These are phyloP conservation scores for Eucalyptus pumila DNA, from an alignment of 345 rosid genomes.

Conservation along the genomic window DNA sequence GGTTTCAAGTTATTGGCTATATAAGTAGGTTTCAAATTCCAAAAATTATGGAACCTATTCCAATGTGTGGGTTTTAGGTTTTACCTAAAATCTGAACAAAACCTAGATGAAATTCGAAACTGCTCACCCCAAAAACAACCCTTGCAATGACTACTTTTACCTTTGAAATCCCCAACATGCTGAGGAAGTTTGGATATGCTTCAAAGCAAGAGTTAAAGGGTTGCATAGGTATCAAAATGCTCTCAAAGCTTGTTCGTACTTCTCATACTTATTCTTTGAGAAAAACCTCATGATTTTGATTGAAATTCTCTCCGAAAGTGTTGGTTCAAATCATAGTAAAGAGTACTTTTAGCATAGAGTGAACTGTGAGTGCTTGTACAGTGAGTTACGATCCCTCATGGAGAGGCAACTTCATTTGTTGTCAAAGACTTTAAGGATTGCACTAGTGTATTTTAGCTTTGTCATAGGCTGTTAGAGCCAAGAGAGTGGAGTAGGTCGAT, in stretches of 20 bases:
- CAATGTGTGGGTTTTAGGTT: fast-evolving
- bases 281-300: not conserved
- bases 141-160: not conserved
- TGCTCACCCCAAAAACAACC: not conserved
- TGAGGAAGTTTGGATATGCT: not conserved
- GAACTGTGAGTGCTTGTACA: not conserved
- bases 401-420: not conserved
- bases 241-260: not conserved
- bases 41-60: fast-evolving
- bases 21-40: not conserved
- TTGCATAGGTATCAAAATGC: not conserved
- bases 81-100: no score
- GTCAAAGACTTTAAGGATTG: not conserved
- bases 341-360: not conserved
- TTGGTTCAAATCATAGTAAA: not conserved
- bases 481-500: not conserved
- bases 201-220: not conserved
- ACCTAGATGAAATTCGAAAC: fast-evolving
- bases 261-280: not conserved
- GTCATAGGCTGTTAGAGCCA: not conserved
- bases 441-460: not conserved
- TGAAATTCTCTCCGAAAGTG: not conserved
- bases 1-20: not conserved
- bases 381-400: not conserved
- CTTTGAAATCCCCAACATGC: not conserved